Conservation (phyloP, 441 rosid genomes). For the Omphalea diandra region DNA sequence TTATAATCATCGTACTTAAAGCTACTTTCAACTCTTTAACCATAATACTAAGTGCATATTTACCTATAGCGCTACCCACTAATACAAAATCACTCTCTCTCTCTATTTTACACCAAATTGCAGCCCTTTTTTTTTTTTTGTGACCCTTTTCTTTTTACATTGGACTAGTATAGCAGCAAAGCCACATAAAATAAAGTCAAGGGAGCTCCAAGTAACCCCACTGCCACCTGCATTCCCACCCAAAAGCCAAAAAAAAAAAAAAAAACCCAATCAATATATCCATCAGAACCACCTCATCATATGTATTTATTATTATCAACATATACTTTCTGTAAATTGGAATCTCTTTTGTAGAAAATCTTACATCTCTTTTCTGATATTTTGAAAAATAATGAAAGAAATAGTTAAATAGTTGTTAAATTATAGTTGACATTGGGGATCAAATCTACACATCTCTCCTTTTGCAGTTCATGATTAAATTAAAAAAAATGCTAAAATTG, state of each 20-base stretch:
- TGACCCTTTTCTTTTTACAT: conserved; percentile 8
- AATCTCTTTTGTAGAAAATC: too few species aligned
- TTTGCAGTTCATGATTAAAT: too few species aligned
- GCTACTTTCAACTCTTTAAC: conserved; percentile 26
- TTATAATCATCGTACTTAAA: too few species aligned
- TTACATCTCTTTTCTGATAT: too few species aligned
- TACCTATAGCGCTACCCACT: not conserved
- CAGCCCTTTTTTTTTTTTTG: not conserved
- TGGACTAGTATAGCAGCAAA: conserved; percentile 27
- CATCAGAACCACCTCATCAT: conserved; percentile 1
- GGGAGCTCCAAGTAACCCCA: conserved; percentile 38
- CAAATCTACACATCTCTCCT: too few species aligned
- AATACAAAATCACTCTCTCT: conserved; percentile 6
- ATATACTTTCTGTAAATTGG: not conserved
- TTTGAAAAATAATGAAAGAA: too few species aligned
- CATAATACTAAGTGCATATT: conserved; percentile 11
- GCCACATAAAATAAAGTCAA: conserved; percentile 26
- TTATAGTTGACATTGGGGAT: too few species aligned
- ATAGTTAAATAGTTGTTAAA: too few species aligned
- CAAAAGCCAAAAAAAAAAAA: too few species aligned
- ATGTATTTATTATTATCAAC: not conserved
- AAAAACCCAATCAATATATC: conserved; percentile 13
- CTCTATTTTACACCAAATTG: conserved; percentile 2
- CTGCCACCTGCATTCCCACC: conserved; percentile 45
- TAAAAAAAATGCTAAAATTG: too few species aligned